These are phyloP conservation scores for Tilletia caries DNA, from an alignment of 1,284 basidiomycete genomes.

Conservation along the genomic window DNA sequence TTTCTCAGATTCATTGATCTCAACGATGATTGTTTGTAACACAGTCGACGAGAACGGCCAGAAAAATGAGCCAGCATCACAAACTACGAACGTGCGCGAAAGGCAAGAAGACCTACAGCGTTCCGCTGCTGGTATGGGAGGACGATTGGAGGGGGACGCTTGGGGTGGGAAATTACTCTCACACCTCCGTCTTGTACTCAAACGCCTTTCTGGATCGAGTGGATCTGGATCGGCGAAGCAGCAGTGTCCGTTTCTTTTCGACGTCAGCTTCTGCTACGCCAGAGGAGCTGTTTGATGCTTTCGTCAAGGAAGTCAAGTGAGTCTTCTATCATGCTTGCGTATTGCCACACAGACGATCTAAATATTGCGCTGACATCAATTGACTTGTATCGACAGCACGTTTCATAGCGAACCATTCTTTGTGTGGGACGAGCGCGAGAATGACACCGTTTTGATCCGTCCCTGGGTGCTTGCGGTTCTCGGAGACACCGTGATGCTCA, in stretches of 20 bases:
- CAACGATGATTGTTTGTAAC: no score
- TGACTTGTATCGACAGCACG: not conserved
- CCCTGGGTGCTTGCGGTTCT: not conserved
- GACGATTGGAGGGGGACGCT: not conserved
- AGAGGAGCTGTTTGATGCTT: not conserved
- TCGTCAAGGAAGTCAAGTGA: not conserved
- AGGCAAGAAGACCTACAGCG: not conserved
- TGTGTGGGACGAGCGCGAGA: not conserved
- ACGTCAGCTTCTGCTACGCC: not conserved
- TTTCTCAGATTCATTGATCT: no score
- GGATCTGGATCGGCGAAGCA: not conserved
- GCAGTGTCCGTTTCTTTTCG: not conserved
- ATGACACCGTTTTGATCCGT: not conserved
- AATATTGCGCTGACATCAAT: not conserved
- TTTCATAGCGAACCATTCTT: not conserved
- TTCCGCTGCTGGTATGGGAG: not conserved
- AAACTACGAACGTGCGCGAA: not conserved
- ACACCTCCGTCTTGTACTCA: not conserved
- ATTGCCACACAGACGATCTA: not conserved
- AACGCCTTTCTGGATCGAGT: not conserved
- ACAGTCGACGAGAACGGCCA: no score
- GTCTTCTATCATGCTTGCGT: not conserved
- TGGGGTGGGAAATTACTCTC: not conserved
- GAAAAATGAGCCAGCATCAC: no score
- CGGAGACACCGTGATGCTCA: not conserved